Evolutionary conservation across 176 grass and related monocot genomes (phyloP).

Genomic region (Oryza officinalis): DNA sequence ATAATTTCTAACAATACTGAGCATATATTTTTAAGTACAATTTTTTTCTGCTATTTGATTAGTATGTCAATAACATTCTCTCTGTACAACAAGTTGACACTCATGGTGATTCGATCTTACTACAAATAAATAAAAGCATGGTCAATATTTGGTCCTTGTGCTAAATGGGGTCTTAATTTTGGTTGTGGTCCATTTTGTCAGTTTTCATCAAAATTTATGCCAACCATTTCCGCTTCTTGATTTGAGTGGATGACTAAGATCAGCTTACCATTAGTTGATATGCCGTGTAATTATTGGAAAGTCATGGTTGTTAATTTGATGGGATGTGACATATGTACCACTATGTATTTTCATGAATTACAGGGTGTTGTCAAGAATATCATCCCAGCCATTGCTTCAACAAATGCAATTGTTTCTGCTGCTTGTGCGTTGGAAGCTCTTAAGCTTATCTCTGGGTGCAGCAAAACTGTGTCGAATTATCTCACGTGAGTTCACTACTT

Average conservation of each 20-base stretch:
- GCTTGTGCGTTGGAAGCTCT: conserved; percentile 93
- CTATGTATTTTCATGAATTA: conserved; percentile 29
- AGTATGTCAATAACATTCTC: neutral
- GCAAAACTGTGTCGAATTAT: conserved; percentile 97
- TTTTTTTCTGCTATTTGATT: neutral
- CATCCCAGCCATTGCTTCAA: conserved; percentile 98
- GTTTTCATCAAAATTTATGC: conserved; percentile 14
- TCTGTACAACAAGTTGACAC: neutral
- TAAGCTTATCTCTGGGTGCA: conserved; percentile 96
- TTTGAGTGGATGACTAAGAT: neutral
- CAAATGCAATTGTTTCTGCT: conserved; percentile 96
- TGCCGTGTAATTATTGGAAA: neutral
- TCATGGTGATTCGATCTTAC: conserved; percentile 14
- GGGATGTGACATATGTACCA: conserved; percentile 26
- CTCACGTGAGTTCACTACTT: conserved; percentile 66
- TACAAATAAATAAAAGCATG: neutral
- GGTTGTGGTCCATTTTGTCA: neutral
- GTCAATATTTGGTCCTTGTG: neutral
- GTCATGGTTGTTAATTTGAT: neutral
- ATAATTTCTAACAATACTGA: no score
- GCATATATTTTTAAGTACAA: neutral
- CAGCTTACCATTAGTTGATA: conserved; percentile 8
- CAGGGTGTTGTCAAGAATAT: conserved; percentile 99
- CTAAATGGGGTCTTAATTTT: neutral
- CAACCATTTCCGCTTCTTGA: neutral